phyloP scores from a whole-genome alignment of 306 rosid species.

The Vachellia pachyceras region DNA sequence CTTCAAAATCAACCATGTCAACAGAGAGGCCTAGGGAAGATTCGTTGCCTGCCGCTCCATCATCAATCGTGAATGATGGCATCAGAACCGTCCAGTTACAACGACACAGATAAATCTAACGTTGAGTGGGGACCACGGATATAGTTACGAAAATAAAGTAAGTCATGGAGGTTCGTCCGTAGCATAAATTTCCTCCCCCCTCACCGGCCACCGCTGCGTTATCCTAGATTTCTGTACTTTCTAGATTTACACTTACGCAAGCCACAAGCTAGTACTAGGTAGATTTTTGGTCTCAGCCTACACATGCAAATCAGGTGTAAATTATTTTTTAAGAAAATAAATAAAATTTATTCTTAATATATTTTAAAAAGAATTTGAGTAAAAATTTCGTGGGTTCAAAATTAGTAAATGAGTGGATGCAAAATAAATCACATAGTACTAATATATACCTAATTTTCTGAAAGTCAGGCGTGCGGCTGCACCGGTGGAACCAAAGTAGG shows the following conservation, averaged over 20 bases:
- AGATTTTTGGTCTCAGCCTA: constrained; percentile 32
- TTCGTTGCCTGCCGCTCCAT: not conserved
- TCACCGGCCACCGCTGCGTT: not conserved
- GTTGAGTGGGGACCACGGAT: not conserved
- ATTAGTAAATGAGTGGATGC: no score
- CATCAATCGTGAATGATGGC: not conserved
- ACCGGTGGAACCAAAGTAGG: no score
- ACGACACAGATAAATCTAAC: not conserved
- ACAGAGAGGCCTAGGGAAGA: not conserved
- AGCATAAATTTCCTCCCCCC: not conserved
- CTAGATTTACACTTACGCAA: constrained; percentile 49
- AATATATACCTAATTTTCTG: no score
- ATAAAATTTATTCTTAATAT: no score
- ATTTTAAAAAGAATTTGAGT: no score
- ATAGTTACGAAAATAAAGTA: not conserved
- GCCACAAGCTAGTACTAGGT: constrained; percentile 37
- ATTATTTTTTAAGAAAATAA: no score
- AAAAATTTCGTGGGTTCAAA: no score
- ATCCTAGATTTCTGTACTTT: constrained; percentile 50
- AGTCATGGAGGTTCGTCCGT: not conserved
- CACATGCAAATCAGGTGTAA: no score
- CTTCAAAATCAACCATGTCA: constrained; percentile 32
- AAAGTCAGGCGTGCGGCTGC: no score
- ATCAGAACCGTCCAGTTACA: not conserved
- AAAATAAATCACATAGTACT: no score